Base-by-base conservation (phyloP, 2,329 filamentous ascomycete genomes). In the Fusarium compactum region DNA sequence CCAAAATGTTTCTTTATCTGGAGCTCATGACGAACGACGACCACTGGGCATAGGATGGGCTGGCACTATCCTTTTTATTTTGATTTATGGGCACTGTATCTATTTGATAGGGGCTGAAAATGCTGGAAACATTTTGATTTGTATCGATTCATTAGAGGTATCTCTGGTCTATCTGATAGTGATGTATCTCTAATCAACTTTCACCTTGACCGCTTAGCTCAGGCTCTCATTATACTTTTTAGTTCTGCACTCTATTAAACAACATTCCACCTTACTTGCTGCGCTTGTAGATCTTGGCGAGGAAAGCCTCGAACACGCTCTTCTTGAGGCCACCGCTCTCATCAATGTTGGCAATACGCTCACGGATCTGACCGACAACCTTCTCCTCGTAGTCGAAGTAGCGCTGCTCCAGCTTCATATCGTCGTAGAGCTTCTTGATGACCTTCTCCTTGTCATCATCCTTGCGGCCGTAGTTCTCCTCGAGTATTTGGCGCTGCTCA, bases 231-330 rank as follows among this genome's bases (percentile, higher is more conserved):
- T 52, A 45, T 65, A 48, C 34, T 18, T 14, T 58, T 64, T 50
- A 48, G 56, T 63, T 53, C 46, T 30, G 44, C 59, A 25, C 44
- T 48, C 43, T 51, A 24, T 44, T 22, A 27, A 34, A 48, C 12
- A 18, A 48, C 20, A 18, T 16, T 30, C 41, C 38, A 18, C 14
- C 70, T 81, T 92, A 98, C 84, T 97, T 98, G 88, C 89, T 96
- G 79, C 96, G 89, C 90, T 97, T 97, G 89, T 98, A 98, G 79
- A 99, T 98, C 89, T 99, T 99, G 81, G 86, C 86, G 71, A 99
- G 85, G 87, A 98, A 99, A 46, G 89, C 87, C 76, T 97, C 92
- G 74, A 98, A 97, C 43, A 98, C 89, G 64, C 86, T 88, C 87
- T 93, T 96, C 88, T 97, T 98, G 77, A 99, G 83, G 18, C 96